Conservation (phyloP, 2,329 filamentous ascomycete genomes). For the Leptographium lundbergii region DNA sequence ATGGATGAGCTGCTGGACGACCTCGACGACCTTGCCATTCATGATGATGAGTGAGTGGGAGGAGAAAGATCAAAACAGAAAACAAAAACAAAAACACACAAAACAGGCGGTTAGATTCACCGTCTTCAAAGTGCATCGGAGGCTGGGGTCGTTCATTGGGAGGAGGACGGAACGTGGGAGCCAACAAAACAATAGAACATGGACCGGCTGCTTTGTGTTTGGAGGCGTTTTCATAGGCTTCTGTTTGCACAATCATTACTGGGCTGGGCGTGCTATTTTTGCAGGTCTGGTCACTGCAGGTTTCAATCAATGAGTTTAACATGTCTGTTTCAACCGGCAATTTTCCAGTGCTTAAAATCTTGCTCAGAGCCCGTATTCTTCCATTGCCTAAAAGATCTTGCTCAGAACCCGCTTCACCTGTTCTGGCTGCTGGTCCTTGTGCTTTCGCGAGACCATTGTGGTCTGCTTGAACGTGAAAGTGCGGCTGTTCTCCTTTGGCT, state of each 20-base stretch:
- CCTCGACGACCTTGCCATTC: constrained; percentile 76
- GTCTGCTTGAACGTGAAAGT: constrained; percentile 64
- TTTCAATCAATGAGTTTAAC: not conserved
- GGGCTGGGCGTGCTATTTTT: not conserved
- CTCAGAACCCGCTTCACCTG: constrained; percentile 47
- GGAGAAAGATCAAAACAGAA: not conserved
- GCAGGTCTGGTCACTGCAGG: not conserved
- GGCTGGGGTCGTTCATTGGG: not conserved
- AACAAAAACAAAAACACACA: not conserved
- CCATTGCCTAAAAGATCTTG: constrained; percentile 45
- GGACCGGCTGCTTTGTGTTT: not conserved
- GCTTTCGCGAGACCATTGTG: constrained; percentile 38
- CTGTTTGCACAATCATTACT: not conserved
- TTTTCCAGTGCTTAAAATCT: too few relatives aligned
- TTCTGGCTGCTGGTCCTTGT: constrained; percentile 35
- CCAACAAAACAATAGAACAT: constrained; percentile 1
- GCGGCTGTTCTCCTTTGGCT: constrained; percentile 15
- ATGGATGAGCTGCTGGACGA: constrained; percentile 82
- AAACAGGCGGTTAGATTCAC: not conserved
- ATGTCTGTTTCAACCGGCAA: too few relatives aligned
- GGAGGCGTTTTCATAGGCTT: not conserved
- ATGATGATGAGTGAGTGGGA: constrained; percentile 26
- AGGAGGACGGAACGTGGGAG: not conserved
- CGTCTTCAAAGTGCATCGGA: not conserved
- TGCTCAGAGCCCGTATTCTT: too few relatives aligned